Conservation (phyloP, 352 stramenopile species). For the Pythium dissimile region DNA sequence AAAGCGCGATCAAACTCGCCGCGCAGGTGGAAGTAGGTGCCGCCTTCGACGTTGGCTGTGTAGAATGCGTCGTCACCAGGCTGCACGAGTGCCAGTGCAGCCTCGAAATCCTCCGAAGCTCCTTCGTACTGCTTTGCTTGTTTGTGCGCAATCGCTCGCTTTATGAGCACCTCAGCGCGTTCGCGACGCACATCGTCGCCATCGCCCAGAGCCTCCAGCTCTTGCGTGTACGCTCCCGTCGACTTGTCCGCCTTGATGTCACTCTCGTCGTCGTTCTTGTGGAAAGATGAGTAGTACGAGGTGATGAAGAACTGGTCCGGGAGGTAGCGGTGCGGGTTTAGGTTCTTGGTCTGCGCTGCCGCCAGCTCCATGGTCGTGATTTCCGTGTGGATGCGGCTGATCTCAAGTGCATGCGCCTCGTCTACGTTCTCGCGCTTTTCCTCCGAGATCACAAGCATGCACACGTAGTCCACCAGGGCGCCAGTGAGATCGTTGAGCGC, state of each 20-base stretch:
- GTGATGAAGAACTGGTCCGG: conserved; percentile 82
- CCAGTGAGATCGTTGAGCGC: conserved; percentile 42
- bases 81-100: conserved; percentile 44
- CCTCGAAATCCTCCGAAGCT: conserved; percentile 56
- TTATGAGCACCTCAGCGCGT: conserved; percentile 53
- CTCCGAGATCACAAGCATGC: conserved; percentile 73
- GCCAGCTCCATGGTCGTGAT: conserved; percentile 70
- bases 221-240: conserved; percentile 48
- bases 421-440: conserved; percentile 75
- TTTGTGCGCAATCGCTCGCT: conserved; percentile 62
- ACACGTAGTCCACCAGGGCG: conserved; percentile 78
- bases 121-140: conserved; percentile 64
- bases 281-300: conserved; percentile 86
- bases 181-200: conserved; percentile 27
- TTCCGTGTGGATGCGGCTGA: conserved; percentile 71
- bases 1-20: conserved; percentile 68
- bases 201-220: conserved; percentile 39
- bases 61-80: conserved; percentile 56
- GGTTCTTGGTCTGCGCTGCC: conserved; percentile 51
- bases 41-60: conserved; percentile 73
- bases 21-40: conserved; percentile 72
- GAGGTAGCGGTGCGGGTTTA: conserved; percentile 55
- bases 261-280: conserved; percentile 73
- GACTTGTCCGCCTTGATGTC: conserved; percentile 55
- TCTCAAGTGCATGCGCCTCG: conserved; percentile 62